Evolutionary conservation across 257 asterid genomes (phyloP).

Genomic region (Solanum microdontum): DNA sequence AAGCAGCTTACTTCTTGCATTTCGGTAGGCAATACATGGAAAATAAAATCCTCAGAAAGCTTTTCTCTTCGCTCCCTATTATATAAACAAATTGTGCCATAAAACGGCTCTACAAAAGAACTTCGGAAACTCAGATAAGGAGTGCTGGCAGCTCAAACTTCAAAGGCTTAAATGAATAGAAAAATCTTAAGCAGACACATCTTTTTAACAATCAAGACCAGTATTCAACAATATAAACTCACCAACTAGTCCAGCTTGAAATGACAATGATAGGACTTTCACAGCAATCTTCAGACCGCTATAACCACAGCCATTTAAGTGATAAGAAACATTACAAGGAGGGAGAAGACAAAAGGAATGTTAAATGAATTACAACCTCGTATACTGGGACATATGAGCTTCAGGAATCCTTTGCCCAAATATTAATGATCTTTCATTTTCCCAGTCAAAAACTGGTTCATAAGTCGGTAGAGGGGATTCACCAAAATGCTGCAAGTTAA

Average conservation of each 20-base stretch:
- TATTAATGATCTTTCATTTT: conserved; percentile 76
- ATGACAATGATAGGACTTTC: conserved; percentile 80
- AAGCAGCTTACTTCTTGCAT: conserved; percentile 64
- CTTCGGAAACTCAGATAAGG: conserved; percentile 47
- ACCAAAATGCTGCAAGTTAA: conserved; percentile 84
- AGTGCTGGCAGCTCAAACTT: conserved; percentile 11
- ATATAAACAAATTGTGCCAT: conserved; percentile 93
- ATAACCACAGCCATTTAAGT: conserved; percentile 19
- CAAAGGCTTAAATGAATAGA: conserved; percentile 13
- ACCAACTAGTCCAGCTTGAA: conserved; percentile 95
- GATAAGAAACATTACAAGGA: not conserved
- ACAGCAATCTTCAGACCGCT: conserved; percentile 97
- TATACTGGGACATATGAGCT: conserved; percentile 64
- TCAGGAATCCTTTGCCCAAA: conserved; percentile 94
- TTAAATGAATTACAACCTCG: conserved; percentile 43
- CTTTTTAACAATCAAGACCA: conserved; percentile 7
- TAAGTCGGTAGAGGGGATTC: conserved; percentile 92
- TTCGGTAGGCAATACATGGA: conserved; percentile 64
- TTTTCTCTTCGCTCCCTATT: conserved; percentile 99
- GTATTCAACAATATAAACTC: conserved; percentile 36
- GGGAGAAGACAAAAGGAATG: not conserved
- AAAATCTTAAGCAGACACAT: conserved; percentile 4
- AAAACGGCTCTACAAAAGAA: conserved; percentile 93
- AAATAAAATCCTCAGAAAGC: conserved; percentile 89
- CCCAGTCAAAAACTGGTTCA: conserved; percentile 99